Base-by-base conservation (phyloP, 441 rosid species). In the Gossypium lobatum region DNA sequence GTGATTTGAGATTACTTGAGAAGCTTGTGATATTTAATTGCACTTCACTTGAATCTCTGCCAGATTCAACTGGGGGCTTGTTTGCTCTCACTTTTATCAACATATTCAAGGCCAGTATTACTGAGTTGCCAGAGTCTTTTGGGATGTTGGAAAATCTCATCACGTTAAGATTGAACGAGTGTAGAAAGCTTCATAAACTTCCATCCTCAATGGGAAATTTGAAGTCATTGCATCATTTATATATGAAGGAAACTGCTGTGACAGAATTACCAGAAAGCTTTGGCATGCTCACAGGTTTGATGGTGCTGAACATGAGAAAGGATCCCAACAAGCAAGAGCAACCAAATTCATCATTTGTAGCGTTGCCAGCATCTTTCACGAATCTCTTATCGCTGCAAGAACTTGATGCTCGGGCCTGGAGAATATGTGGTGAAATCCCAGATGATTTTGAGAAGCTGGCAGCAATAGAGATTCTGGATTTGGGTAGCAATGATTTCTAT, bases 361-460 rank as follows among this genome's bases (percentile, higher is more conserved):
- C 86, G 18, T 34, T 34, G 25, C 88, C 91, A 18, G 17, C 68
- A 46, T 83, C 93, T 60, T 89, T 91, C 79, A 74, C 78, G 5
- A 79, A 80, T 64, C 89, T 91, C 50, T 73, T 76, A 57, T 23
- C 1, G 42, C 85, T 91, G n/a, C 55, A 80, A 81, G 85, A 88
- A 39, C 70, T 91, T 6, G 85, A 89, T 73, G 93, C 93, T 71
- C 77, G 83, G 4, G 85, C 84, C 11, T 91, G 91, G 84, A 65
- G 83, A 77, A 77, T 89, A 63, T 71, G 74, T 1, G 90, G 93
- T 23, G 73, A 79, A 45, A 82, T 92, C 80, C 87, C 87, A 0
- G 89, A 88, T 73, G 88, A 76, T 78, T 68, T 92, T 28, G 91
- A 83, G 84, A 88, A 85, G 73, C 63, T 90, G 17, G 75, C 85